Conservation (phyloP, 306 rosid species). For the Fagus crenata region DNA sequence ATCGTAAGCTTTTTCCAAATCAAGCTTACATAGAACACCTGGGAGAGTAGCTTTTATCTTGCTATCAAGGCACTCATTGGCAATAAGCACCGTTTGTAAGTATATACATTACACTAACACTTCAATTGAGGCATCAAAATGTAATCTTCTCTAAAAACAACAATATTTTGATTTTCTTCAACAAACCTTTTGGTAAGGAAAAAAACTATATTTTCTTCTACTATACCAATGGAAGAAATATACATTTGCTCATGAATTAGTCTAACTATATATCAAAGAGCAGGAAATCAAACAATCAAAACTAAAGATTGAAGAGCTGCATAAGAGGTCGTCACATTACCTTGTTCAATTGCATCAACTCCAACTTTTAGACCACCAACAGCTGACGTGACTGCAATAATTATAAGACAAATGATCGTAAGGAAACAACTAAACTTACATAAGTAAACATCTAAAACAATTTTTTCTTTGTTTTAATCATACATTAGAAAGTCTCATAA, state of each 20-base stretch:
- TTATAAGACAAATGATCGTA: conserved; percentile 17
- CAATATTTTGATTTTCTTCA: not conserved
- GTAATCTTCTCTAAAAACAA: not conserved
- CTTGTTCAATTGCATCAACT: conserved; percentile 69
- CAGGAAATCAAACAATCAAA: conserved; percentile 8
- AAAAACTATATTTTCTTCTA: not conserved
- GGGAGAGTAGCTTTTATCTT: no score
- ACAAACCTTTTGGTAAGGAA: not conserved
- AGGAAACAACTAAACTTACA: not conserved
- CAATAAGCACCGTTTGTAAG: not conserved
- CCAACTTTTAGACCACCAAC: conserved; percentile 86
- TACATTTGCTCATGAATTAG: not conserved
- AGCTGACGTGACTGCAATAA: conserved; percentile 78
- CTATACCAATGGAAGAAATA: not conserved
- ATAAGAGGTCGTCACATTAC: conserved; percentile 43
- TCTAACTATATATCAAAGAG: not conserved
- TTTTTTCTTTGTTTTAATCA: not conserved
- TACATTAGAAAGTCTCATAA: not conserved
- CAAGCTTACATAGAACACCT: no score
- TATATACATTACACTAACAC: not conserved
- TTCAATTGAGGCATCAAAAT: not conserved
- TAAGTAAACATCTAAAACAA: not conserved
- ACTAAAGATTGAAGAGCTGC: conserved; percentile 10
- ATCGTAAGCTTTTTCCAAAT: no score
- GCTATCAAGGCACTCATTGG: no score